Percentiles rank a stretch among this genome's conserved stretches.
These are phyloP conservation scores for Zygosaccharomyces sapae DNA, from an alignment of 1,139 yeast genomes.

Conservation along the genomic window DNA sequence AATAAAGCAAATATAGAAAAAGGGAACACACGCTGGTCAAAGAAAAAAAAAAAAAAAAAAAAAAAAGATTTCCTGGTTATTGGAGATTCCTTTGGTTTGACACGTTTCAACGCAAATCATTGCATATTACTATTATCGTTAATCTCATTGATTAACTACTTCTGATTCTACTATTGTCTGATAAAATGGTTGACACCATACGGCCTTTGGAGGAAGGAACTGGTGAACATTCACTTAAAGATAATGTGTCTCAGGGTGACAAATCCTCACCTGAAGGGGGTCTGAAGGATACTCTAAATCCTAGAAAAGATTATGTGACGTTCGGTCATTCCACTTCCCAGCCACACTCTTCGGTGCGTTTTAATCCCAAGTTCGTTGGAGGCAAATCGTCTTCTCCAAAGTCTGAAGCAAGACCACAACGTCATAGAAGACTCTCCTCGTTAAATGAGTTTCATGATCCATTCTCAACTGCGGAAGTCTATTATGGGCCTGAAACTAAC, in stretches of 20 bases:
- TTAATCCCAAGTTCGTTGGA: constrained; percentile 3
- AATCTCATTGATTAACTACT: neutral
- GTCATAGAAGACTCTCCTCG: constrained; percentile 31
- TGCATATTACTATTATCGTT: neutral
- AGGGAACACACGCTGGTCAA: neutral
- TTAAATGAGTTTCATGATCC: constrained; percentile 47
- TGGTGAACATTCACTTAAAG: neutral
- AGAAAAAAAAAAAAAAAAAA: too few relatives aligned
- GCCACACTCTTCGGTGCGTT: neutral
- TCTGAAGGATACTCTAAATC: too few relatives aligned
- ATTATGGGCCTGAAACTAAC: constrained; percentile 64
- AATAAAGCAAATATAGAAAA: neutral
- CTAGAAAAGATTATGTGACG: neutral
- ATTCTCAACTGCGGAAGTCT: constrained; percentile 60
- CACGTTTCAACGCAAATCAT: neutral
- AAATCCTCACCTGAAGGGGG: neutral
- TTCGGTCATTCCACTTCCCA: neutral
- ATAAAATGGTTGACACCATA: constrained; percentile 1
- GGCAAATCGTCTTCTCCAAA: neutral
- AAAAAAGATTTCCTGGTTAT: neutral
- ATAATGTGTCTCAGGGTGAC: neutral
- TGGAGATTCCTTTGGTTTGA: neutral
- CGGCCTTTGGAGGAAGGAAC: neutral
- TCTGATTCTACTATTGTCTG: neutral
- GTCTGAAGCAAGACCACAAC: constrained; percentile 6